Conservation (phyloP, 345 rosid species). For the Physaria fendleri region DNA sequence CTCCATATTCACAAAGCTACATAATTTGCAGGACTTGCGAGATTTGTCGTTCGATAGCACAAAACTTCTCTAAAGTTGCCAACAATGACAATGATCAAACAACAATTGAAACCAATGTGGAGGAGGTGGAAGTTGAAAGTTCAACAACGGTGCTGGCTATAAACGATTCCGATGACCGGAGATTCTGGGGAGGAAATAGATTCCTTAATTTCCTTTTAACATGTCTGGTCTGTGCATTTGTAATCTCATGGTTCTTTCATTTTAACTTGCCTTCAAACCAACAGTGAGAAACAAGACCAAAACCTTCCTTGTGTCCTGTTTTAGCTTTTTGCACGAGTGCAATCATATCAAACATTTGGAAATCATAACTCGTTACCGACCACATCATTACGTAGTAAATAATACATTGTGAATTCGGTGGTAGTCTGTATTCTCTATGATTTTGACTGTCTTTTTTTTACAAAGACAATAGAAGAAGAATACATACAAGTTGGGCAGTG, state of each 20-base stretch:
- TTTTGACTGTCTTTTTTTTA: background rate
- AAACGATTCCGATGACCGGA: slow-evolving; percentile 40
- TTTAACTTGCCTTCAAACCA: slow-evolving; percentile 34
- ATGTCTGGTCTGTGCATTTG: slow-evolving; percentile 34
- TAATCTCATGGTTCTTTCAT: slow-evolving; percentile 35
- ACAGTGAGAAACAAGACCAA: slow-evolving; percentile 18
- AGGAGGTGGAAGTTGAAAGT: slow-evolving; percentile 31
- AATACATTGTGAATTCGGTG: background rate
- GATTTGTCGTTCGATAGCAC: slow-evolving; percentile 76
- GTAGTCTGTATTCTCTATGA: background rate
- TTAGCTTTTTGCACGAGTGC: slow-evolving; percentile 38
- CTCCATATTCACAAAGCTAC: background rate
- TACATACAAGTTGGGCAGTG: background rate
- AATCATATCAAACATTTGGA: slow-evolving; percentile 29
- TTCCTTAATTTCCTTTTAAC: slow-evolving; percentile 29
- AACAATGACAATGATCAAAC: slow-evolving; percentile 19
- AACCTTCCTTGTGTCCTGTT: slow-evolving; percentile 23
- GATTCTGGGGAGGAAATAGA: slow-evolving; percentile 78
- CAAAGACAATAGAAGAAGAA: background rate
- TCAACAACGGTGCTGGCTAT: slow-evolving; percentile 10
- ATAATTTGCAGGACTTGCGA: slow-evolving; percentile 67
- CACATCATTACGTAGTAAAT: background rate
- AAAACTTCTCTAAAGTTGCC: slow-evolving; percentile 46
- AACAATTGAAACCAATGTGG: slow-evolving; percentile 12
- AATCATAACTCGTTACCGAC: too few relatives aligned